Percentiles rank a stretch among this genome's conserved stretches.
These are phyloP conservation scores for Stenogyne calaminthoides DNA, from an alignment of 305 asterid genomes.

Conservation along the genomic window DNA sequence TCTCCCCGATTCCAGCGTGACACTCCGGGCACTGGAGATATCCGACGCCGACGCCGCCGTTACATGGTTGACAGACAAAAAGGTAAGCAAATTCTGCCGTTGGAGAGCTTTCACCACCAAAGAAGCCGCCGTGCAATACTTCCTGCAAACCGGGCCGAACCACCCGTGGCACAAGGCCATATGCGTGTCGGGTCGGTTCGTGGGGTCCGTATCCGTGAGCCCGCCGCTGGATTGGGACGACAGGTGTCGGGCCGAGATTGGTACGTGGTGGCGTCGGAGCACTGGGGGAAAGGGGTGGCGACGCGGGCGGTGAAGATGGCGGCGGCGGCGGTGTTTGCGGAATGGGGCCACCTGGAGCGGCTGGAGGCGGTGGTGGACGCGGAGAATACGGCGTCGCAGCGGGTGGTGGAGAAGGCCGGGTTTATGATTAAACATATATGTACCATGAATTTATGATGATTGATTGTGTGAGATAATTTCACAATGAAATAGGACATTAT, in stretches of 20 bases:
- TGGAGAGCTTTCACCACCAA: constrained; percentile 46
- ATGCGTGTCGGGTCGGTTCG: constrained; percentile 52
- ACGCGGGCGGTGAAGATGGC: constrained; percentile 71
- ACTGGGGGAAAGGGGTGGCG: constrained; percentile 68
- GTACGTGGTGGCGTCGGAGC: constrained; percentile 56
- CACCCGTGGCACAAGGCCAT: constrained; percentile 66
- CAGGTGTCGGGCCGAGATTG: constrained; percentile 61
- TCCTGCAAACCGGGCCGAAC: constrained; percentile 22
- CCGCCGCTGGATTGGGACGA: constrained; percentile 39
- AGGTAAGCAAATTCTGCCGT: constrained; percentile 57
- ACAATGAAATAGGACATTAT: no score
- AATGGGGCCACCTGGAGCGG: constrained; percentile 69
- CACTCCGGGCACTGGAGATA: constrained; percentile 54
- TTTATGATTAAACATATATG: no score
- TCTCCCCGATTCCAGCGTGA: constrained; percentile 34
- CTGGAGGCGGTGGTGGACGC: constrained; percentile 62
- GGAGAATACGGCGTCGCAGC: constrained; percentile 65
- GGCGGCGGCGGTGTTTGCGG: constrained; percentile 47
- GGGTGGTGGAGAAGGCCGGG: constrained; percentile 81
- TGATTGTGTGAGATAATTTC: no score
- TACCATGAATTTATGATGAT: no score
- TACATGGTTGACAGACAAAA: constrained; percentile 56
- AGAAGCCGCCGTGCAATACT: constrained; percentile 43
- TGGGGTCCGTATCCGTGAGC: constrained; percentile 53
- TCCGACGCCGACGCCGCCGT: constrained; percentile 66